Evolutionary conservation across 225 moss, liverwort and hornwort species (phyloP).

Genomic region (Rhytidiadelphus loreus): DNA sequence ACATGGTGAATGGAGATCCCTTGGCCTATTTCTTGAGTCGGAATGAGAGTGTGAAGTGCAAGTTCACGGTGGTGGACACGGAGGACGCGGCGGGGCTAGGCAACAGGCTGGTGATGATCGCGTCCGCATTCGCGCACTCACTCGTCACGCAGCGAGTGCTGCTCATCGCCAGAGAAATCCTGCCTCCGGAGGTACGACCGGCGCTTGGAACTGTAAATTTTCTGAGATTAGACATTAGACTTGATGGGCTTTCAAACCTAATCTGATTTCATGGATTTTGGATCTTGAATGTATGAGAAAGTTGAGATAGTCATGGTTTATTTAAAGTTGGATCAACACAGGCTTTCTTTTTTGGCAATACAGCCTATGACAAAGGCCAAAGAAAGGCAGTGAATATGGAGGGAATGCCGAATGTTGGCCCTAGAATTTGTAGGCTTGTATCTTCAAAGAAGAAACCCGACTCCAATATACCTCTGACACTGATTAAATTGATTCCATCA

Average conservation of each 20-base stretch:
- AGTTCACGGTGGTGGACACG: slow-evolving; percentile 15
- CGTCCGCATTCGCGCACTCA: slow-evolving; percentile 10
- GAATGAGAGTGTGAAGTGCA: slow-evolving; percentile 6
- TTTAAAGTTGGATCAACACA: neutral
- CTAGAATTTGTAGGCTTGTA: neutral
- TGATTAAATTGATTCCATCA: neutral
- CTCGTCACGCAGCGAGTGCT: slow-evolving; percentile 35
- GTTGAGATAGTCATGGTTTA: neutral
- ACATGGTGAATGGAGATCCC: slow-evolving; percentile 7
- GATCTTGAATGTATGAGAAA: neutral
- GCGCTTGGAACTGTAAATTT: neutral
- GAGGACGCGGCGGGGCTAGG: slow-evolving; percentile 24
- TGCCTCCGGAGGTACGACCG: neutral
- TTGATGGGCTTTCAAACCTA: neutral
- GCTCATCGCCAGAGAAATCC: neutral
- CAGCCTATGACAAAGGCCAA: neutral
- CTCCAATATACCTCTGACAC: neutral
- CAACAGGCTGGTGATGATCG: slow-evolving; percentile 23
- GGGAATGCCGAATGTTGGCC: neutral
- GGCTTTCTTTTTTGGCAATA: neutral
- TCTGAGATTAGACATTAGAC: neutral
- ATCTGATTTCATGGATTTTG: neutral
- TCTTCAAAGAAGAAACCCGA: neutral
- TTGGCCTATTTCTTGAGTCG: slow-evolving; percentile 6
- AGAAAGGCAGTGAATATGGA: neutral